A percentile compares a stretch with the other conserved stretches of the same genome.
These are phyloP conservation scores for Tylopilus intermedius DNA, from an alignment of 768 basidiomycete genomes.

Conservation along the genomic window DNA sequence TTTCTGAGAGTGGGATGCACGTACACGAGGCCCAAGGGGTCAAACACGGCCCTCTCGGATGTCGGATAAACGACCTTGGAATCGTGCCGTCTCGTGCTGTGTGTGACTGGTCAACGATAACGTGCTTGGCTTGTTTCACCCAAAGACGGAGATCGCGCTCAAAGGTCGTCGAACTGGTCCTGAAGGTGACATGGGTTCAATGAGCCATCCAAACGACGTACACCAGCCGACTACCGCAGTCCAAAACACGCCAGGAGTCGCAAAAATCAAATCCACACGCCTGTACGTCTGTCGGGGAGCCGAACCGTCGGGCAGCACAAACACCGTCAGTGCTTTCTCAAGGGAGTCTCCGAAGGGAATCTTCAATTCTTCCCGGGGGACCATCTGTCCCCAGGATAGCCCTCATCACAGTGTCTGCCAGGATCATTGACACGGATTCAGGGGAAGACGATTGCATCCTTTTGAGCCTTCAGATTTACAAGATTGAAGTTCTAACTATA, in stretches of 20 bases:
- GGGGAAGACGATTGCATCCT: no score
- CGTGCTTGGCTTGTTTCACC: constrained; percentile 54
- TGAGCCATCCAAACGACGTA: background rate
- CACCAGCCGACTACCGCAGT: constrained; percentile 85
- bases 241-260: constrained; percentile 74
- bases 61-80: constrained; percentile 54
- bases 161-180: constrained; percentile 89
- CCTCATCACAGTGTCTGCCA: no score
- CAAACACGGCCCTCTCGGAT: constrained; percentile 70
- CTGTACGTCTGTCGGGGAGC: constrained; percentile 45
- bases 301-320: constrained; percentile 49
- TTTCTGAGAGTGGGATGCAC: constrained; percentile 69
- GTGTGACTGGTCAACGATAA: background rate
- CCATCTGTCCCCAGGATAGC: no score
- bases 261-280: constrained; percentile 81
- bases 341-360: no score
- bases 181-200: constrained; percentile 20
- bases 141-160: constrained; percentile 76
- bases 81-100: constrained; percentile 53
- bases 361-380: no score
- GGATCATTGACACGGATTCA: no score
- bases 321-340: constrained; percentile 81
- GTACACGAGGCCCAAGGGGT: constrained; percentile 63
- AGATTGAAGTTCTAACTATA: no score
- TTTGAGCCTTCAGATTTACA: no score